Base-by-base conservation (phyloP, 345 rosid species). In the Pistacia vera region DNA sequence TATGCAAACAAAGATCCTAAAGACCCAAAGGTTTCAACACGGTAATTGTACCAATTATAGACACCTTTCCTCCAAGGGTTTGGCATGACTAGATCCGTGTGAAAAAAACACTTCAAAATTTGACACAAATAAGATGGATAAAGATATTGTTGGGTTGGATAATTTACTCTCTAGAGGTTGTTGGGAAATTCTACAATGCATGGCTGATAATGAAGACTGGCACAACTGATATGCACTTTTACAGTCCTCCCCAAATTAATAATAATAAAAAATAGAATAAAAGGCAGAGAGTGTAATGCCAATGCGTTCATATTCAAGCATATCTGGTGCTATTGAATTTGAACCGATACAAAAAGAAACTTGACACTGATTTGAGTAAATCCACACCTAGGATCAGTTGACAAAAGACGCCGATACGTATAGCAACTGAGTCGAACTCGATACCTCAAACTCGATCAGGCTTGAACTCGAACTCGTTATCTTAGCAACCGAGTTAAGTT, bases 401-500 rank as follows among this genome's bases (percentile, higher is more conserved):
- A 97, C 59, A 97, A 87, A 75, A 97, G 91, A 75, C 97, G 94
- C 98, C 98, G 94, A 85, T 97, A 92, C 81, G 94, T 94, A 84
- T 97, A 97, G 11, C 25, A 25, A 25, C 25, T 25, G 25, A 25
- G 25, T 25, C 25, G 25, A 25, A 25, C 25, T 25, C 25, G 25
- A 25, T 25, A 25, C 25, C 25, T 25, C 25, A 25, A 25, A 25
- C 25, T 25, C 25, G 25, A 25, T 25, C 25, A 25, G 25, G 25
- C 25, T 25, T 25, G 25, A 25, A 25, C 25, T 25, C 25, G 25
- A 25, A 25, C 25, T 25, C 25, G 25, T 25, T 25, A 25, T 25
- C 25, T 0, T 25, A 25, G 25, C 25, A 25, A 25, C 25, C 25
- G 25, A 25, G 25, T 25, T 25, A 0, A 25, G 25, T 25, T 25